Conservation (phyloP, 1,139 yeast genomes). For the Diutina mesorugosa region DNA sequence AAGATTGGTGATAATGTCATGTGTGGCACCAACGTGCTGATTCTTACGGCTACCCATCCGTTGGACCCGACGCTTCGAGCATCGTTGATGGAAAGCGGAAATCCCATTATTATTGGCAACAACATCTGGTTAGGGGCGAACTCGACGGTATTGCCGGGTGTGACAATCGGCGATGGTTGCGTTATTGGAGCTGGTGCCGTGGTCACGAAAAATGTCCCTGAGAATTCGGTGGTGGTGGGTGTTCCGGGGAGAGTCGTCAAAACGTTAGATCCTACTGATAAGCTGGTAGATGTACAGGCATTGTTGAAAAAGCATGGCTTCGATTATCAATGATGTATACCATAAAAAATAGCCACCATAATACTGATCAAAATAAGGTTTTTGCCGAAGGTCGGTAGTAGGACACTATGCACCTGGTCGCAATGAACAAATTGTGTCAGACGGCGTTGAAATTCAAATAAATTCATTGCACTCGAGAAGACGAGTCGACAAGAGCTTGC, state of each 20-base stretch:
- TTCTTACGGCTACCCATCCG: slow-evolving; percentile 56
- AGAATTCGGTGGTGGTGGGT: slow-evolving; percentile 43
- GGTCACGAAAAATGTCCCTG: slow-evolving; percentile 43
- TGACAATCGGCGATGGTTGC: slow-evolving; percentile 49
- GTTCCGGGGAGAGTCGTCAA: slow-evolving; percentile 43
- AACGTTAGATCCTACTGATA: background rate
- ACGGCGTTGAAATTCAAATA: no score
- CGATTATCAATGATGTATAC: background rate
- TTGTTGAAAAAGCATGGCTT: background rate
- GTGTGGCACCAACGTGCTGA: slow-evolving; percentile 52
- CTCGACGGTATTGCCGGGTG: slow-evolving; percentile 47
- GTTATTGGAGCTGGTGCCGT: slow-evolving; percentile 60
- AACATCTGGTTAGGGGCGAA: slow-evolving; percentile 58
- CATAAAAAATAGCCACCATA: background rate
- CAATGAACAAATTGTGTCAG: no score
- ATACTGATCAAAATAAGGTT: background rate
- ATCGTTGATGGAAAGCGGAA: slow-evolving; percentile 36
- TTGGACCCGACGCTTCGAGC: slow-evolving; percentile 34
- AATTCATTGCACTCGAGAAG: no score
- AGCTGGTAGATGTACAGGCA: background rate
- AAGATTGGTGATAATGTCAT: slow-evolving; percentile 48
- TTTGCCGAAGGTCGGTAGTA: background rate
- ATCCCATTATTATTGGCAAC: slow-evolving; percentile 45
- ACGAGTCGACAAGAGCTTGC: no score
- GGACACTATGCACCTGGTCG: background rate